Conservation (phyloP, 805 yeast genomes). For the Spathaspora gorwiae region DNA sequence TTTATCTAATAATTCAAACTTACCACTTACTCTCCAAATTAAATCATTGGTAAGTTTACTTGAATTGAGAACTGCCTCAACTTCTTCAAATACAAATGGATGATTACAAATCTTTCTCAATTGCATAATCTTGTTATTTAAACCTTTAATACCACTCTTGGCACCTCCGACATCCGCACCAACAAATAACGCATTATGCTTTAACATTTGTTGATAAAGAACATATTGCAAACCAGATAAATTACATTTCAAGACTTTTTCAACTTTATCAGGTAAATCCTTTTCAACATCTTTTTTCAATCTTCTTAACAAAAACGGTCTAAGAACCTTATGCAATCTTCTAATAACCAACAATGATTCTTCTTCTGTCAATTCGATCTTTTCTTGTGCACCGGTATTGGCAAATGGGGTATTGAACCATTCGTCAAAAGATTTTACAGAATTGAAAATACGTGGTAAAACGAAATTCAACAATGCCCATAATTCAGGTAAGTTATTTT, state of each 20-base stretch:
- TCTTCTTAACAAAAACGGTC: slow-evolving; percentile 82
- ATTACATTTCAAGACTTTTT: slow-evolving; percentile 76
- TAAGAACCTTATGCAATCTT: slow-evolving; percentile 79
- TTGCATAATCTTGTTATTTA: slow-evolving; percentile 82
- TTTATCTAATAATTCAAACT: slow-evolving; percentile 73
- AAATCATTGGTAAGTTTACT: slow-evolving; percentile 56
- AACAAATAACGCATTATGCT: slow-evolving; percentile 63
- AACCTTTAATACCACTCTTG: slow-evolving; percentile 67
- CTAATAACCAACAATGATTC: slow-evolving; percentile 76
- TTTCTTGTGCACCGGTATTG: slow-evolving; percentile 77
- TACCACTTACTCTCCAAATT: slow-evolving; percentile 76
- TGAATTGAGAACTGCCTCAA: slow-evolving; percentile 67
- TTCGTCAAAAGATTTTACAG: slow-evolving; percentile 81
- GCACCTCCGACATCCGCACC: slow-evolving; percentile 58
- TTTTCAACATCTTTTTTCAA: slow-evolving; percentile 84
- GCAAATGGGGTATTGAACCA: slow-evolving; percentile 91
- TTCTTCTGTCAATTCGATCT: slow-evolving; percentile 79
- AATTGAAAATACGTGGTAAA: slow-evolving; percentile 77
- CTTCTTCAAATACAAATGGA: slow-evolving; percentile 83
- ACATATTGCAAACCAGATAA: slow-evolving; percentile 67
- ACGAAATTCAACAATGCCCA: slow-evolving; percentile 84
- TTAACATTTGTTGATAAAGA: slow-evolving; percentile 74
- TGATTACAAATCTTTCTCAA: slow-evolving; percentile 81
- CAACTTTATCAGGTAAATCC: slow-evolving; percentile 80
- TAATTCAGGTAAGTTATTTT: slow-evolving; percentile 77